These are phyloP conservation scores for Maudiozyma serrabonitensis DNA, from an alignment of 805 yeast species.

Conservation along the genomic window DNA sequence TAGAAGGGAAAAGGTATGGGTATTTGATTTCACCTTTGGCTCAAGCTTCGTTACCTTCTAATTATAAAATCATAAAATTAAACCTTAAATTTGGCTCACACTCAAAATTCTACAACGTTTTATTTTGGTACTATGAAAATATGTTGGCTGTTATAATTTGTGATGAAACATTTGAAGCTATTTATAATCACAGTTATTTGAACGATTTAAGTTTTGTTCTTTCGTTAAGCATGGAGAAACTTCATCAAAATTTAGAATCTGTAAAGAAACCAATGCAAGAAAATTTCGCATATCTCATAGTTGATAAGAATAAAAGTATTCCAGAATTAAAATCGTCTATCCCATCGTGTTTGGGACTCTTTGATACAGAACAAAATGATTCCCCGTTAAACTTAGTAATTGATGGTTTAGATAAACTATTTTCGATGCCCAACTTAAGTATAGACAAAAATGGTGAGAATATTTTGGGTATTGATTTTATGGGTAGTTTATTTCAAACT, in stretches of 20 bases:
- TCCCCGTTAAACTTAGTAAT: slow-evolving; percentile 20
- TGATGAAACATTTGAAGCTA: slow-evolving; percentile 16
- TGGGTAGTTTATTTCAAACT: slow-evolving; percentile 12
- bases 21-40: slow-evolving; percentile 25
- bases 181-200: slow-evolving; percentile 24
- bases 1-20: slow-evolving; percentile 13
- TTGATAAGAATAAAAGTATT: slow-evolving; percentile 6
- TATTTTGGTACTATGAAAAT: slow-evolving; percentile 27
- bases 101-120: slow-evolving; percentile 11
- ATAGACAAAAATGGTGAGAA: neutral
- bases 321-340: slow-evolving; percentile 15
- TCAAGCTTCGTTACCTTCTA: slow-evolving; percentile 15
- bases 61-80: slow-evolving; percentile 17
- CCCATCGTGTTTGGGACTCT: slow-evolving; percentile 13
- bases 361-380: slow-evolving; percentile 1
- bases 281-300: slow-evolving; percentile 18
- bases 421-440: slow-evolving; percentile 1
- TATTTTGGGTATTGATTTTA: slow-evolving; percentile 12
- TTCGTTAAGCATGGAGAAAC: slow-evolving; percentile 14
- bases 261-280: slow-evolving; percentile 1
- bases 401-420: slow-evolving; percentile 18
- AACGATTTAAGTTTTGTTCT: slow-evolving; percentile 19
- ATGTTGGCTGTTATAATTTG: slow-evolving; percentile 19
- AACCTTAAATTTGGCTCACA: slow-evolving; percentile 11
- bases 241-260: slow-evolving; percentile 9